Evolutionary conservation across 1,284 basidiomycete genomes (phyloP), one percentile per base, ranked within the genome.

Genomic region (Paramarasmius palmivorus): DNA sequence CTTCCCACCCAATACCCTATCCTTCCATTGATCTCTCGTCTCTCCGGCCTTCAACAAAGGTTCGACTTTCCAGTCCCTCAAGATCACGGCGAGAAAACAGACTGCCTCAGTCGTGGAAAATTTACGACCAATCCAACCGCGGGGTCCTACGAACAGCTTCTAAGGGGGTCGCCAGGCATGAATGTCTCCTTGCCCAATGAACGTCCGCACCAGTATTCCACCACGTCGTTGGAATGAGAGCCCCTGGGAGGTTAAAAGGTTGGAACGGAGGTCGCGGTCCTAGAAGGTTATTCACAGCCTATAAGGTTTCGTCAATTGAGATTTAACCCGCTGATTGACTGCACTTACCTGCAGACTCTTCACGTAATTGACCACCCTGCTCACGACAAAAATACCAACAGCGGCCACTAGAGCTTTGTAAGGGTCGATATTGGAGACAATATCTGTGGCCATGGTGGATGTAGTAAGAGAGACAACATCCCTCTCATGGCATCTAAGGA

Each of bases 81-180:
- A 53, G 1, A 71, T 29, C 38, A 59, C 39, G 2, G 60, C 51
- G 4, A 71, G 54, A 48, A 70, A 65, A 29, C 61, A 63, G 2
- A 65, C 57, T 1, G 59, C 64, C 55, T 70, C 68, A 3, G 61
- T 63, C n/a, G 63, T 52, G 1, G 66, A 65, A 50, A 71, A 70
- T 36, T 64, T 62, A 9, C 62, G 56, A 8, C 68, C 69, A 23
- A 68, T 53, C 20, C 57, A 55, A 10, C 49, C 54, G 20, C 54
- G 49, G 8, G 54, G 53, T 9, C 50, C 51, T 55, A 19, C 23
- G 1, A 23, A 32, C 1, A 34, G 14, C 8, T 26, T 17, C 34
- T 42, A 10, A 23, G 10, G 14, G 10, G 20, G 38, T 15, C 15
- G 29, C 17, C 12, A 9, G 6, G 53, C 55, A 47, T 34, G 40